phyloP scores from a whole-genome alignment of 306 rosid genomes.

The Sicyos edulis region DNA sequence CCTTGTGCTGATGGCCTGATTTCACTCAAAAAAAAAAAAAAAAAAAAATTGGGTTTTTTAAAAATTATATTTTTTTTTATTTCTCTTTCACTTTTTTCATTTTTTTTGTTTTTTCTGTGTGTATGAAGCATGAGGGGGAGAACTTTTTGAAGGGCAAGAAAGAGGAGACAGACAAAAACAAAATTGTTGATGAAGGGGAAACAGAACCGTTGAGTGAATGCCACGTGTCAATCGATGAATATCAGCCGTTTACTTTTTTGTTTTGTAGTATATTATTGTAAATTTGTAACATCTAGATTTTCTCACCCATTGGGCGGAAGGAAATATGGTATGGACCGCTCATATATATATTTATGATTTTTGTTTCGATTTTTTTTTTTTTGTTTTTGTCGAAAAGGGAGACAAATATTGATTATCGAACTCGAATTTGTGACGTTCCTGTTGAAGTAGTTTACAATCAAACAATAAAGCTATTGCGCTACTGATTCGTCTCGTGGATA shows the following conservation, averaged over 20 bases:
- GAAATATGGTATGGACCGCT: conserved; percentile 6
- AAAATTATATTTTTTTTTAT: not conserved
- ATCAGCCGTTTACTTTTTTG: conserved; percentile 43
- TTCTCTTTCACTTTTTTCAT: not conserved
- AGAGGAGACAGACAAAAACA: conserved; percentile 28
- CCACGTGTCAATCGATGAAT: conserved; percentile 38
- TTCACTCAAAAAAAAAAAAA: too few species aligned
- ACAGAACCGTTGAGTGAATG: conserved; percentile 22
- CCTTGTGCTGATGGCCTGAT: conserved; percentile 41
- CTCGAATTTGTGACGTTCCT: too few species aligned
- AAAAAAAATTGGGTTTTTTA: too few species aligned
- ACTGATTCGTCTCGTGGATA: too few species aligned
- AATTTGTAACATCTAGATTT: conserved; percentile 26
- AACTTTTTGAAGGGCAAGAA: conserved; percentile 12
- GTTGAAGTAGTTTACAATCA: too few species aligned
- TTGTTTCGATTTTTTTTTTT: too few species aligned
- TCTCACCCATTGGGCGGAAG: conserved; percentile 27
- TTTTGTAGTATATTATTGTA: conserved; percentile 37
- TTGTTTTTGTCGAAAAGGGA: too few species aligned
- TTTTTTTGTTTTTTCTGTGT: not conserved
- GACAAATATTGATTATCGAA: too few species aligned
- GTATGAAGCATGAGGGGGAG: conserved; percentile 14
- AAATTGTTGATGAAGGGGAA: not conserved
- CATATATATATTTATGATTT: too few species aligned
- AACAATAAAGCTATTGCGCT: too few species aligned